phyloP scores from a whole-genome alignment of 1,284 basidiomycete species.

The Malassezia equina region DNA sequence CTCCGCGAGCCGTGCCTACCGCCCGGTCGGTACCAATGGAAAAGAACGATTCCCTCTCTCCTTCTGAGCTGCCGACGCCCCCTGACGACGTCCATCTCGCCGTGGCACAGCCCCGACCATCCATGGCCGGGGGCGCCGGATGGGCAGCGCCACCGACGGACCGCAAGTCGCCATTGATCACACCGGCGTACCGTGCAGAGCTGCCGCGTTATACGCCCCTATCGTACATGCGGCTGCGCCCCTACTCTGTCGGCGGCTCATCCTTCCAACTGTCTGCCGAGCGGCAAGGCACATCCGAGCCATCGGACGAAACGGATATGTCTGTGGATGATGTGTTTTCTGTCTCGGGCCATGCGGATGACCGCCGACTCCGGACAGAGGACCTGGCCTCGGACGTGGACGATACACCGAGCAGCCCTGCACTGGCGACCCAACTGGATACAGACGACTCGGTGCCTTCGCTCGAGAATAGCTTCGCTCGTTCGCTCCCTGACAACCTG shows the following conservation, averaged over 20 bases:
- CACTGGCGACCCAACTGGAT: conserved; percentile 30
- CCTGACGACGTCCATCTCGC: conserved; percentile 29
- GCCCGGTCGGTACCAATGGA: conserved; percentile 1
- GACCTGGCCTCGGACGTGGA: conserved; percentile 11
- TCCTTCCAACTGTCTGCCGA: conserved; percentile 13
- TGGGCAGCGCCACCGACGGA: not conserved
- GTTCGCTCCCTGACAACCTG: not conserved
- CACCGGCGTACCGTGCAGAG: conserved; percentile 5
- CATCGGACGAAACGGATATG: conserved; percentile 17
- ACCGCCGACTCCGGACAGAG: conserved; percentile 18
- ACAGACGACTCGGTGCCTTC: conserved; percentile 11
- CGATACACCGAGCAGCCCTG: conserved; percentile 9
- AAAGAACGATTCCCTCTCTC: conserved; percentile 28
- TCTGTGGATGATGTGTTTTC: conserved; percentile 26
- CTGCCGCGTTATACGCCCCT: conserved; percentile 1
- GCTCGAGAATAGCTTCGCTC: conserved; percentile 6
- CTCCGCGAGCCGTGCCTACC: not conserved
- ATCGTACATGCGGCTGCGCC: conserved; percentile 5
- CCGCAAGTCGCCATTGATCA: not conserved
- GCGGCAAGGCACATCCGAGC: not conserved
- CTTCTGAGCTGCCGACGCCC: conserved; percentile 37
- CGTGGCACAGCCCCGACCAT: conserved; percentile 26
- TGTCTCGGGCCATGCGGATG: conserved; percentile 21
- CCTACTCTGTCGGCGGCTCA: conserved; percentile 2
- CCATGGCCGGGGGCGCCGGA: conserved; percentile 18